Conservation (phyloP, 2,329 filamentous ascomycete genomes). For the Aureobasidium sp. region DNA sequence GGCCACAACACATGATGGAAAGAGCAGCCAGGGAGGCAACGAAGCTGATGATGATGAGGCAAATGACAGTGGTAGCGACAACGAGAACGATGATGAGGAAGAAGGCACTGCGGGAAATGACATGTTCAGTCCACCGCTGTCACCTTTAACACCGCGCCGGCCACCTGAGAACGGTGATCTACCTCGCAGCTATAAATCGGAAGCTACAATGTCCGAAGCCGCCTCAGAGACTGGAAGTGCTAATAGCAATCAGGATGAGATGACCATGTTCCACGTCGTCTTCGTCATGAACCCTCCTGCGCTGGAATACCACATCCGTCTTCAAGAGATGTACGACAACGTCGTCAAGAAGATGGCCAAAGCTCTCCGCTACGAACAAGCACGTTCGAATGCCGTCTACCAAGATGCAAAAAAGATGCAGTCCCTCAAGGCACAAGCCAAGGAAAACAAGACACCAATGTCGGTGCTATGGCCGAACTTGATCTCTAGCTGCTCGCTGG, state of each 20-base stretch:
- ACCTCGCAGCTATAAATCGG: background rate
- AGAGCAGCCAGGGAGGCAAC: background rate
- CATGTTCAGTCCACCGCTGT: conserved; percentile 4
- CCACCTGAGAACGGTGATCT: background rate
- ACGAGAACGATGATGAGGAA: conserved; percentile 4
- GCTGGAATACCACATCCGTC: conserved; percentile 62
- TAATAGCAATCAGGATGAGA: conserved; percentile 43
- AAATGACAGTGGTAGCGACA: conserved; percentile 4
- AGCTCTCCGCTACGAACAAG: conserved; percentile 86
- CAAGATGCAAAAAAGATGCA: conserved; percentile 81
- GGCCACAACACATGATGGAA: background rate
- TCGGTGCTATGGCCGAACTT: conserved; percentile 64
- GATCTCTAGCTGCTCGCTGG: conserved; percentile 65
- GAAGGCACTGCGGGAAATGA: background rate
- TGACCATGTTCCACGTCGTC: conserved; percentile 98
- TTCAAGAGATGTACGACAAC: conserved; percentile 79
- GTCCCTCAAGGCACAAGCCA: conserved; percentile 71
- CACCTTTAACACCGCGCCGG: conserved; percentile 1
- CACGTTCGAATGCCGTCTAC: conserved; percentile 83
- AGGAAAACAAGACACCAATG: conserved; percentile 48
- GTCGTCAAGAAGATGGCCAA: conserved; percentile 90
- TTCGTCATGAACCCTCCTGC: conserved; percentile 80
- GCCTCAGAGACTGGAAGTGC: conserved; percentile 29
- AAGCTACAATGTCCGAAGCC: conserved; percentile 5
- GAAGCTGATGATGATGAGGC: background rate